These are phyloP conservation scores for Pseudopithomyces maydicus DNA, from an alignment of 2,329 filamentous ascomycete genomes.

Conservation along the genomic window DNA sequence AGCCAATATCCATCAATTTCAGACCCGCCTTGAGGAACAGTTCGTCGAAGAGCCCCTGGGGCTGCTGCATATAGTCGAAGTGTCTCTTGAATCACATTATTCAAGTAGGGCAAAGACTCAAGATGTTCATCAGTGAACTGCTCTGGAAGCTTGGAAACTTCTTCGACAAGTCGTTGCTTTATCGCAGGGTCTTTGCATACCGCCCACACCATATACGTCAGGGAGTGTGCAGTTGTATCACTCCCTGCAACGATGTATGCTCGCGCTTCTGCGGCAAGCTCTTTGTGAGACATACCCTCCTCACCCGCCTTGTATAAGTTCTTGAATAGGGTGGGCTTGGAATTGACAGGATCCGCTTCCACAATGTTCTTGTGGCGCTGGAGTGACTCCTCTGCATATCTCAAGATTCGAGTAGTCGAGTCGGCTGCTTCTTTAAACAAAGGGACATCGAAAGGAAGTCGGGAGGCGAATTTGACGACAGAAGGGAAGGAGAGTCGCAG, in stretches of 20 bases:
- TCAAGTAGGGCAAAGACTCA: conserved; percentile 29
- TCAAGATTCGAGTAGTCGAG: neutral
- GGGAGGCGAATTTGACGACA: neutral
- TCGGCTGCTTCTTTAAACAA: neutral
- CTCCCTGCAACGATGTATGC: conserved; percentile 57
- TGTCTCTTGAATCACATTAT: conserved; percentile 41
- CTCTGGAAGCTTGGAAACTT: conserved; percentile 9
- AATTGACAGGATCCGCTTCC: conserved; percentile 8
- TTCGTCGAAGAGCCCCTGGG: conserved; percentile 18
- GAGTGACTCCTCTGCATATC: conserved; percentile 16
- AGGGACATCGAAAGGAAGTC: conserved; percentile 7
- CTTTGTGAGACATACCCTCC: conserved; percentile 7
- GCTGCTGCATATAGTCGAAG: conserved; percentile 45
- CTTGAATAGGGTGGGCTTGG: conserved; percentile 14
- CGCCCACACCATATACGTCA: conserved; percentile 56
- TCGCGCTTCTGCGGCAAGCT: conserved; percentile 43
- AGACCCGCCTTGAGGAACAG: conserved; percentile 11
- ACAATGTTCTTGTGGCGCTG: conserved; percentile 9
- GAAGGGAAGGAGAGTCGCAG: conserved; percentile 4
- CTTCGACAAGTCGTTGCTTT: conserved; percentile 12
- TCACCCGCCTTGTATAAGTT: conserved; percentile 8
- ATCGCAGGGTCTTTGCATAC: conserved; percentile 10
- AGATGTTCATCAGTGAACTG: conserved; percentile 7
- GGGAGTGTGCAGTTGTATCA: conserved; percentile 57
- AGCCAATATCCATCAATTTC: conserved; percentile 16